phyloP scores from a whole-genome alignment of 2,329 filamentous ascomycete genomes.

The Fusarium euwallaceae region DNA sequence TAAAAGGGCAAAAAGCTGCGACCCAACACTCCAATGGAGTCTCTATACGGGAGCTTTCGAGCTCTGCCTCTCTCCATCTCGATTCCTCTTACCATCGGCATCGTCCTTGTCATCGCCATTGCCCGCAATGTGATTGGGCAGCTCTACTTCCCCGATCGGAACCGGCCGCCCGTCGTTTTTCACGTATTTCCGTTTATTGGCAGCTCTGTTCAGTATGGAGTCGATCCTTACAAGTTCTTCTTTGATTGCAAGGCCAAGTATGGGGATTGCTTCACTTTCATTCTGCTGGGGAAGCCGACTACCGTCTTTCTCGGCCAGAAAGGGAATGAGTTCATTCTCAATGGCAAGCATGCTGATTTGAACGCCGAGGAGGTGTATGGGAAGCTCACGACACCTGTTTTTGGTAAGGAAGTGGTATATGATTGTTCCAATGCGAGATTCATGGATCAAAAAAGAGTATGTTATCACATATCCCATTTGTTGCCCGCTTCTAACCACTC shows the following conservation, averaged over 20 bases:
- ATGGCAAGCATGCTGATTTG: slow-evolving; percentile 88
- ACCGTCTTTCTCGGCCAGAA: slow-evolving; percentile 85
- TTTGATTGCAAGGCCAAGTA: slow-evolving; percentile 80
- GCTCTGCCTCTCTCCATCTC: slow-evolving; percentile 16
- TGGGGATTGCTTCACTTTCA: slow-evolving; percentile 89
- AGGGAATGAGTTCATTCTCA: slow-evolving; percentile 92
- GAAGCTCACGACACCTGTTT: slow-evolving; percentile 77
- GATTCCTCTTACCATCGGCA: slow-evolving; percentile 56
- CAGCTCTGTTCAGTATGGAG: slow-evolving; percentile 92
- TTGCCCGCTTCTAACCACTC: background rate
- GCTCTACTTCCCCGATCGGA: slow-evolving; percentile 82
- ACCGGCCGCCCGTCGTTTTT: slow-evolving; percentile 84
- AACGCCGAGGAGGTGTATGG: slow-evolving; percentile 92
- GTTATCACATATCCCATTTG: slow-evolving; percentile 5
- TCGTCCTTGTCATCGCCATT: slow-evolving; percentile 67
- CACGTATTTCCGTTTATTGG: slow-evolving; percentile 87
- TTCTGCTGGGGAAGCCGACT: slow-evolving; percentile 87
- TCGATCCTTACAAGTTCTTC: slow-evolving; percentile 93
- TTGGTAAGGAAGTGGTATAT: slow-evolving; percentile 88
- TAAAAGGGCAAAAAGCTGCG: background rate
- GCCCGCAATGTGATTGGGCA: slow-evolving; percentile 84
- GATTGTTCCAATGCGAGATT: slow-evolving; percentile 91
- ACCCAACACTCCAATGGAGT: slow-evolving; percentile 15
- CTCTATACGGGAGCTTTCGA: background rate
- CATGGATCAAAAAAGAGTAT: slow-evolving; percentile 94